Conservation (phyloP, 768 basidiomycete species). For the Pilatotrama ljubarskyi region DNA sequence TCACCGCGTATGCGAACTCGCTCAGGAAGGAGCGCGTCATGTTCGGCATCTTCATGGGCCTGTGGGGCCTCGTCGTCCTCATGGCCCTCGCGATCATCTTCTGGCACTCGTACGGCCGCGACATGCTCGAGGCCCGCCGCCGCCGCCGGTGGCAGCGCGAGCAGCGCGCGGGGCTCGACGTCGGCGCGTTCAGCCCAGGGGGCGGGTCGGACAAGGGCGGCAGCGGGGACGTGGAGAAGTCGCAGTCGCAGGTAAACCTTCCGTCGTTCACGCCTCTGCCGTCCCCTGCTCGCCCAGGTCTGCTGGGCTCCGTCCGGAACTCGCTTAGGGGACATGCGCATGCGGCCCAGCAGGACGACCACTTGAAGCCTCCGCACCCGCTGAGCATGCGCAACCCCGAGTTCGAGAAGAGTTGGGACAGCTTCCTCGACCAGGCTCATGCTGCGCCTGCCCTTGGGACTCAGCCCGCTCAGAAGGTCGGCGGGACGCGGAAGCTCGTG, state of each 20-base stretch:
- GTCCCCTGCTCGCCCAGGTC: slow-evolving; percentile 18
- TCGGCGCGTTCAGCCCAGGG: slow-evolving; percentile 19
- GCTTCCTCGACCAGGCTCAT: slow-evolving; percentile 40
- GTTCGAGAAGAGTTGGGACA: slow-evolving; percentile 46
- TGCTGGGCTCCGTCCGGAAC: slow-evolving; percentile 38
- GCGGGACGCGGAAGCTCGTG: slow-evolving; percentile 42
- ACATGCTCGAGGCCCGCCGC: slow-evolving; percentile 46
- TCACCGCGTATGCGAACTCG: slow-evolving; percentile 68
- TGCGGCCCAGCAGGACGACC: background rate
- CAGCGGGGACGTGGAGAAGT: slow-evolving; percentile 22
- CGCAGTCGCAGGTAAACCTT: slow-evolving; percentile 3
- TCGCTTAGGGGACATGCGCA: slow-evolving; percentile 19
- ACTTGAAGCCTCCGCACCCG: slow-evolving; percentile 12
- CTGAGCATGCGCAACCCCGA: slow-evolving; percentile 28
- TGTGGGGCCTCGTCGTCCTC: slow-evolving; percentile 84
- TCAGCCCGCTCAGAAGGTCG: slow-evolving; percentile 24
- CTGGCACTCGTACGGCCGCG: slow-evolving; percentile 67
- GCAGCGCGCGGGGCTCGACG: slow-evolving; percentile 51
- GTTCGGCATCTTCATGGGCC: slow-evolving; percentile 77
- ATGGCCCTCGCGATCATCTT: slow-evolving; percentile 72
- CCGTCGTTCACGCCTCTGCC: slow-evolving; percentile 55
- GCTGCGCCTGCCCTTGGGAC: slow-evolving; percentile 17
- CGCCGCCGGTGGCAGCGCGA: slow-evolving; percentile 52
- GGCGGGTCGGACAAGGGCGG: slow-evolving; percentile 16
- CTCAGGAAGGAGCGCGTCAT: slow-evolving; percentile 82